Base-by-base conservation (phyloP, 2,329 filamentous ascomycete genomes). In the Bimuria novae-zelandiae region DNA sequence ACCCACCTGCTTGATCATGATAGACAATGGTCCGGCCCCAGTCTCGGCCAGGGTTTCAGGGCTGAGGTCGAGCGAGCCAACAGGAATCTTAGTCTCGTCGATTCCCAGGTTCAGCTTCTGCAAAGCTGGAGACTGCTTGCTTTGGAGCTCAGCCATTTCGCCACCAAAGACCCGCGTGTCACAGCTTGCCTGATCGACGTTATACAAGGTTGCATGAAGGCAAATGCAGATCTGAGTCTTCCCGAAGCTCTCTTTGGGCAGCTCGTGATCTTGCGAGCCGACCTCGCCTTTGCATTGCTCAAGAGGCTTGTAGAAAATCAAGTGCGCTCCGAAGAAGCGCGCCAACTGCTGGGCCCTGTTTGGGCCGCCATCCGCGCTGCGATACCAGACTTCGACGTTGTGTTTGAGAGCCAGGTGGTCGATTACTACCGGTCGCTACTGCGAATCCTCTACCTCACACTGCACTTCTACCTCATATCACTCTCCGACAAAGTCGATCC, bases 111-210 rank as follows among this genome's bases (percentile, higher is more conserved):
- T 60, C 84, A 86, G 37, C 83, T 99, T 16, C 88, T 97, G 59
- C 86, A 90, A 63, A 89, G 90, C 50, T 97, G 93, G 91, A 92
- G 95, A 71, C 87, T 90, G 54, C 81, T 99, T 7, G 84, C 93
- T 12, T 81, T 94, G 44, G 93, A 97, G 67, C 82, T 99, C 43
- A 90, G 89, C 69, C 84, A 84, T n/a, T 77, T 82, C 35, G 79
- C 82, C 30, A 75, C 77, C 47, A 76, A 78, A 16, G 79, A 83
- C 47, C 72, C 77, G 33, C 77, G 80, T 21, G 78, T 93, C 3
- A 84, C 87, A 51, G 85, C 83, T 62, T 82, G 89, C 51, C 86
- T 96, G 77, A 79, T 90, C 27, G 82, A 87, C 52, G 88, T 95
- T 41, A 86, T 89, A 7, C 83, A 86, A 58, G 87, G 90, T 63